phyloP scores from a whole-genome alignment of 1,284 basidiomycete species.

The Cutaneotrichosporon spelunceum region DNA sequence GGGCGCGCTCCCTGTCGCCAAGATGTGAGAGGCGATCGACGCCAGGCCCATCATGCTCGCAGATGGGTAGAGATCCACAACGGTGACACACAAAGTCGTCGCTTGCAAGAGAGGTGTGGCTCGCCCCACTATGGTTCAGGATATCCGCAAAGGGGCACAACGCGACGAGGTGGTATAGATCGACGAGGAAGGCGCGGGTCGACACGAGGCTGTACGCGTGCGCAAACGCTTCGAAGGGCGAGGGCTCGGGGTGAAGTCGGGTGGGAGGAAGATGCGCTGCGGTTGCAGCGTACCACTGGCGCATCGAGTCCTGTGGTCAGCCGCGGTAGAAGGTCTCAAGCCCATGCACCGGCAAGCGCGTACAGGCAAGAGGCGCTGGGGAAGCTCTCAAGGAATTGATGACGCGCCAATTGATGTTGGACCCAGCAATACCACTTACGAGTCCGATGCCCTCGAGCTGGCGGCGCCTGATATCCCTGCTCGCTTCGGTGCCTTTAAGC shows the following conservation, averaged over 20 bases:
- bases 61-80: slow-evolving; percentile 72
- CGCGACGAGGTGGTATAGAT: slow-evolving; percentile 75
- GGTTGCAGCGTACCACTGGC: slow-evolving; percentile 32
- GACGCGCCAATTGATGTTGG: too few relatives aligned
- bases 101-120: slow-evolving; percentile 56
- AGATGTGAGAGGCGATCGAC: slow-evolving; percentile 35
- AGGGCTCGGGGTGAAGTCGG: slow-evolving; percentile 21
- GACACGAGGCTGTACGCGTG: slow-evolving; percentile 76
- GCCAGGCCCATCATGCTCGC: slow-evolving; percentile 62
- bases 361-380: too few relatives aligned
- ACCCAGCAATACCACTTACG: slow-evolving; percentile 33
- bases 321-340: slow-evolving; percentile 21
- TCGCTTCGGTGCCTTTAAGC: slow-evolving; percentile 46
- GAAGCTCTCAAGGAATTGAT: too few relatives aligned
- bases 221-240: slow-evolving; percentile 59
- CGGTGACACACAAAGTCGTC: slow-evolving; percentile 77
- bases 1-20: slow-evolving; percentile 14
- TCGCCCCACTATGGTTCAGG: slow-evolving; percentile 66
- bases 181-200: slow-evolving; percentile 81
- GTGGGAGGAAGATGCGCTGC: slow-evolving; percentile 32
- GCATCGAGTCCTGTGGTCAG: slow-evolving; percentile 35
- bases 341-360: too few relatives aligned
- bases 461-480: slow-evolving; percentile 36
- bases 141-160: slow-evolving; percentile 88
- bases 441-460: slow-evolving; percentile 36